phyloP scores from a whole-genome alignment of 805 yeast genomes.

The Candida yuanshanica region DNA sequence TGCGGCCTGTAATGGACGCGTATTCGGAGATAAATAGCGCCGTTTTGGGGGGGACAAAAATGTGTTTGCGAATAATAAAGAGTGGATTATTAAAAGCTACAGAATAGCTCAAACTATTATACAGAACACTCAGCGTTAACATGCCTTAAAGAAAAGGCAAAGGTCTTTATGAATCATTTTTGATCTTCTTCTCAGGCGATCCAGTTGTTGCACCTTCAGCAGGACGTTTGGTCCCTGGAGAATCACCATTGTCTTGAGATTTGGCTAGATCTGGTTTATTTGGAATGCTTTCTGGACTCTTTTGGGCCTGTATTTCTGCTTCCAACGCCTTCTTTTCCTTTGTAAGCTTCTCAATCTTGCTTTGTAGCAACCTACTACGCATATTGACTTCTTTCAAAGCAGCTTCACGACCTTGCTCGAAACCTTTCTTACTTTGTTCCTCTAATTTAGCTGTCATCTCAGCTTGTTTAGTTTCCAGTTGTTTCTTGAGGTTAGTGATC shows the following conservation, averaged over 20 bases:
- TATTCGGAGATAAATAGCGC: no score
- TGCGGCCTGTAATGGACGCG: no score
- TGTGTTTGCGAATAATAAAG: no score
- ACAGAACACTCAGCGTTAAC: not conserved
- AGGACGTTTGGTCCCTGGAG: slow-evolving; percentile 16
- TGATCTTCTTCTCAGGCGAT: slow-evolving; percentile 27
- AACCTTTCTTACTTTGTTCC: slow-evolving; percentile 13
- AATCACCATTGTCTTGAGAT: slow-evolving; percentile 5
- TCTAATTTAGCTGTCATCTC: slow-evolving; percentile 26
- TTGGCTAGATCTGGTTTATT: slow-evolving; percentile 8
- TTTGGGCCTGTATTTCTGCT: slow-evolving; percentile 10
- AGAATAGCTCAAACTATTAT: not conserved
- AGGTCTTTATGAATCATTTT: slow-evolving; percentile 6
- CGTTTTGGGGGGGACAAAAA: no score
- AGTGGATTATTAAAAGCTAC: no score
- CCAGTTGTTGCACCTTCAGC: slow-evolving; percentile 23
- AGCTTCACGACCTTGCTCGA: slow-evolving; percentile 21
- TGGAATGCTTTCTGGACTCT: slow-evolving; percentile 9
- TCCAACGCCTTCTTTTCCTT: slow-evolving; percentile 34
- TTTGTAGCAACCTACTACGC: slow-evolving; percentile 36
- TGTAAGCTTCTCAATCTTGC: slow-evolving; percentile 32
- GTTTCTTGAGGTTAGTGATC: slow-evolving; percentile 7
- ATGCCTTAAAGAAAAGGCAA: not conserved
- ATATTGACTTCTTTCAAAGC: slow-evolving; percentile 30
- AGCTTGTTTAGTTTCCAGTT: slow-evolving; percentile 27